Evolutionary conservation across 371 early-diverging fungal genomes (phyloP), one percentile per base, ranked within the genome.

Genomic region (Actinomucor elegans): DNA sequence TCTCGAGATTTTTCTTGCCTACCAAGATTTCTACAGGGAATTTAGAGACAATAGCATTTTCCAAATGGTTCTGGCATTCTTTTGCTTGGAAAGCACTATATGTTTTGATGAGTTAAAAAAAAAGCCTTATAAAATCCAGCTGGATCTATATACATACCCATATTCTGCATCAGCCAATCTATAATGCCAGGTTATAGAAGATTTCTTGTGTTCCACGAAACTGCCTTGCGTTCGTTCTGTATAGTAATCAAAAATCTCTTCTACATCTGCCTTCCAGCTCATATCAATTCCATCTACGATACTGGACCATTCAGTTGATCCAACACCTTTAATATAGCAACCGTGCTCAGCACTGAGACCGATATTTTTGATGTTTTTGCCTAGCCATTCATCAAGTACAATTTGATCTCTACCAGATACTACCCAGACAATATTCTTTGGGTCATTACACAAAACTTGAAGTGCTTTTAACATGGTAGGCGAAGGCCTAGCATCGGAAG

Each of bases 1-100:
- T 94, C 65, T 97, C 97, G 6, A 97, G 79, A 44, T 94, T 94
- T 80, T 97, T 97, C 67, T 97, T 97, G 27, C 97, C 97, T 11
- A 93, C 81, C 58, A 97, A 62, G 17, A 96, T 88, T 60, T 96
- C 96, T 7, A 97, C 92, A 0, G 94, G 94, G 7, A 88, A 77
- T 68, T 92, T 94, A 28, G 64, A 64, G 9, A 91, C 70, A 8
- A 93, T 76, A 2, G 91, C 84, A 58, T 87, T 79, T 60, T 93
- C 89, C 24, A 94, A 62, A 66, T 93, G 92, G 54, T 88, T 91
- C 62, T 90, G 90, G 59, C 91, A 92, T 57, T 94, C 94, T 53
- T 90, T 90, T 7, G 92, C 90, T 68, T 93, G 93, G 70, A 83
- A 82, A 12, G 74, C 75, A 24, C 81, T 77, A 63, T 49, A 55